Conservation (phyloP, 495 filamentous ascomycete genomes). For the Tetracladium setigerum region DNA sequence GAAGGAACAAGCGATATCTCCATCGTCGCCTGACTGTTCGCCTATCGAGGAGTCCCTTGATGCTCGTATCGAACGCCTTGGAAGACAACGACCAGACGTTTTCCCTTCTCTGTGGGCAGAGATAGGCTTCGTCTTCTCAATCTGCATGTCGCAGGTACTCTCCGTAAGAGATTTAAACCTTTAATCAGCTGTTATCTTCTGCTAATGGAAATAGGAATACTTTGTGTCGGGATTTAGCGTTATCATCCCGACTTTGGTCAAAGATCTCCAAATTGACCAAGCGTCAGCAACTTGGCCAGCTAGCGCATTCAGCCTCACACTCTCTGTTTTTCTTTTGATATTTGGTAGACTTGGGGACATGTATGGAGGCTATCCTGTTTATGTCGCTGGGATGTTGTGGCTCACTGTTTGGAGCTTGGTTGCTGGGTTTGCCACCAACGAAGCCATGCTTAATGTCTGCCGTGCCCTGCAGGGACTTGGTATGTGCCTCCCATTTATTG, state of each 20-base stretch:
- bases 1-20: too few species aligned
- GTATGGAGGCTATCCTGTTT: conserved; percentile 68
- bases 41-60: conserved; percentile 19
- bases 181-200: conserved; percentile 5
- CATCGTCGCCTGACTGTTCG: background rate
- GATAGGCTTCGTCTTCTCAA: conserved; percentile 61
- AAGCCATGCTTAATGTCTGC: conserved; percentile 65
- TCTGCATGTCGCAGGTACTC: conserved; percentile 68
- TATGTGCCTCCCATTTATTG: too few species aligned
- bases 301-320: conserved; percentile 66
- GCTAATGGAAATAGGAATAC: conserved; percentile 48
- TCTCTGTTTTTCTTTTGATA: conserved; percentile 66
- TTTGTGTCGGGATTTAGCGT: conserved; percentile 85
- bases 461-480: conserved; percentile 69
- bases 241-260: conserved; percentile 60
- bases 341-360: conserved; percentile 73
- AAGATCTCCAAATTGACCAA: conserved; percentile 55
- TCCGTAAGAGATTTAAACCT: conserved; percentile 36
- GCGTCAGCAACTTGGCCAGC: conserved; percentile 71
- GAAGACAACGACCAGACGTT: conserved; percentile 59
- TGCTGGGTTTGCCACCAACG: conserved; percentile 61
- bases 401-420: conserved; percentile 64
- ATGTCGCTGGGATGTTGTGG: conserved; percentile 62
- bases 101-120: conserved; percentile 57
- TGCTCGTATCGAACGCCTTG: conserved; percentile 54